Percentiles rank a stretch among this genome's conserved stretches.
These are phyloP conservation scores for Ascobolus immersus DNA, from an alignment of 495 filamentous ascomycete genomes.

Conservation along the genomic window DNA sequence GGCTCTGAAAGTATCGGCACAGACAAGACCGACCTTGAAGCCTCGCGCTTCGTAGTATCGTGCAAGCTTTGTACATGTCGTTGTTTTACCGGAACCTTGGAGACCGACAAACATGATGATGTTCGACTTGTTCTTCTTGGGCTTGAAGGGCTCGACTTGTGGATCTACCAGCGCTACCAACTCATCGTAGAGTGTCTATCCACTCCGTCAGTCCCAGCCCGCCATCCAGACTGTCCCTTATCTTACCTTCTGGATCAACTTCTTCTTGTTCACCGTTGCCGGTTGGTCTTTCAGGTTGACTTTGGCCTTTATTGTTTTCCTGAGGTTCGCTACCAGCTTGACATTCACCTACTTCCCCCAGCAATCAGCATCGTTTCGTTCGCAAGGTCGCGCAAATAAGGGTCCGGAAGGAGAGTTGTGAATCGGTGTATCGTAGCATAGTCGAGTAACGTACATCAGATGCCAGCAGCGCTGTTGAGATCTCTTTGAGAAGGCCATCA, in stretches of 20 bases:
- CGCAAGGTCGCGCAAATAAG: neutral
- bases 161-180: slow-evolving; percentile 87
- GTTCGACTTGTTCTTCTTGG: slow-evolving; percentile 85
- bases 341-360: slow-evolving; percentile 41
- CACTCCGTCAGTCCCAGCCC: too few relatives aligned
- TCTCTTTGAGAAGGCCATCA: slow-evolving; percentile 93
- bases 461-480: slow-evolving; percentile 76
- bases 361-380: neutral
- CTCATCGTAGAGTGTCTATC: slow-evolving; percentile 73
- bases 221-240: too few relatives aligned
- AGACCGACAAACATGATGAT: slow-evolving; percentile 99
- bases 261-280: slow-evolving; percentile 83
- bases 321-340: slow-evolving; percentile 69
- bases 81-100: slow-evolving; percentile 93
- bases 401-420: neutral
- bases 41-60: slow-evolving; percentile 83
- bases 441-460: slow-evolving; percentile 34
- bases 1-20: slow-evolving; percentile 93
- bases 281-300: slow-evolving; percentile 87
- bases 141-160: slow-evolving; percentile 84
- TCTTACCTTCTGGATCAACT: slow-evolving; percentile 70
- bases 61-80: slow-evolving; percentile 90
- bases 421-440: neutral
- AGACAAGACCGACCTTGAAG: slow-evolving; percentile 84
- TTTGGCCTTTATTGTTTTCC: slow-evolving; percentile 67